Conservation (phyloP, 257 asterid species). For the Ilex aquifolium region DNA sequence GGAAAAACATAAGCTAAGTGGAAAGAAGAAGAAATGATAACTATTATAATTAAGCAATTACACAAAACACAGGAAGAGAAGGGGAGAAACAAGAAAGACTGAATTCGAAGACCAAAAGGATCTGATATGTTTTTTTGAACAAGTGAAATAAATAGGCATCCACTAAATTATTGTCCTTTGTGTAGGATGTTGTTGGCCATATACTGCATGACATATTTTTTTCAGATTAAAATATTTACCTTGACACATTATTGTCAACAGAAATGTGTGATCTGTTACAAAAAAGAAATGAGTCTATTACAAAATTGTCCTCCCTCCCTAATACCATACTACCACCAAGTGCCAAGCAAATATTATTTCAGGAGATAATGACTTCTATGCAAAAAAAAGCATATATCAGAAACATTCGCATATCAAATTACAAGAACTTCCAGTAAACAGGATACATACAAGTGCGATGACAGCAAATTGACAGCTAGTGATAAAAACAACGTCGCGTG, state of each 20-base stretch:
- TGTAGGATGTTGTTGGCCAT: no score
- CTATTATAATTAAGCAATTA: no score
- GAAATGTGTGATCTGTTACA: no score
- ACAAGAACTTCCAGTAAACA: not conserved
- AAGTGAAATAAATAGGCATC: no score
- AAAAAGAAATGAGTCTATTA: not conserved
- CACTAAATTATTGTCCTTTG: no score
- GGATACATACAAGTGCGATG: not conserved
- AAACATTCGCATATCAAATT: not conserved
- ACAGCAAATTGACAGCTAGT: not conserved
- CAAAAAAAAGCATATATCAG: not conserved
- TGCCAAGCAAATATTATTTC: not conserved
- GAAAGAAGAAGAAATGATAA: no score
- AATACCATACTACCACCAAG: not conserved
- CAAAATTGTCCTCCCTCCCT: not conserved
- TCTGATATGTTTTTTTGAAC: no score
- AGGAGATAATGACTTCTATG: not conserved
- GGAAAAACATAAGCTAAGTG: no score
- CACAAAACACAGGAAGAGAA: no score
- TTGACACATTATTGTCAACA: constrained; percentile 31
- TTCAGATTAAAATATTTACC: constrained; percentile 30
- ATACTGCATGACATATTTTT: not conserved
- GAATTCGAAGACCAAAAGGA: no score
- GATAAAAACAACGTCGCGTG: constrained; percentile 24
- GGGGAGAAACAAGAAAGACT: no score